Evolutionary conservation across 2,329 filamentous ascomycete genomes (phyloP).

Genomic region (Grosmannia serpens): DNA sequence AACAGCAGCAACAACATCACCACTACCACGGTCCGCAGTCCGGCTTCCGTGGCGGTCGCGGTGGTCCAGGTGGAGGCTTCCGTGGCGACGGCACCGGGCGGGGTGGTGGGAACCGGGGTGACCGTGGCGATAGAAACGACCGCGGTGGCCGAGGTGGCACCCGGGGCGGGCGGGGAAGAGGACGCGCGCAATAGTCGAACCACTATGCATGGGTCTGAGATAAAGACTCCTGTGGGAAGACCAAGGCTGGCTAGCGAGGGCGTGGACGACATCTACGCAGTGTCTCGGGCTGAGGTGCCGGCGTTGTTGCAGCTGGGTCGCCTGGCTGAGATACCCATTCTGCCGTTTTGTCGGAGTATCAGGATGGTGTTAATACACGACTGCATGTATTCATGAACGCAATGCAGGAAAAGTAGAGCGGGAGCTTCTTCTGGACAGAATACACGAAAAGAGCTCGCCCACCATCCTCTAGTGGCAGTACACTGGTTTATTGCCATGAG

Average conservation of each 20-base stretch:
- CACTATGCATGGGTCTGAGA: background rate
- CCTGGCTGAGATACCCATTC: background rate
- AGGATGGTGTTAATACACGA: background rate
- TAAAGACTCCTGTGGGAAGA: background rate
- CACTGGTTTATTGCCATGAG: too few relatives aligned
- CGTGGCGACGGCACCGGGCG: constrained; percentile 45
- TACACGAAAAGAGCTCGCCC: too few relatives aligned
- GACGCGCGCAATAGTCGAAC: constrained; percentile 13
- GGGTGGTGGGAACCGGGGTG: constrained; percentile 31
- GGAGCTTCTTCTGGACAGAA: background rate
- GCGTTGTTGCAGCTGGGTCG: background rate
- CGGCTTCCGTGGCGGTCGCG: constrained; percentile 53
- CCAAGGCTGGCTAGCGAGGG: background rate
- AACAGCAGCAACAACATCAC: constrained; percentile 10
- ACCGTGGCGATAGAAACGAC: constrained; percentile 39
- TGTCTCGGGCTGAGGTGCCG: background rate
- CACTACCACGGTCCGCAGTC: constrained; percentile 21
- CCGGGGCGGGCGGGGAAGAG: constrained; percentile 39
- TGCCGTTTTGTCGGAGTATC: background rate
- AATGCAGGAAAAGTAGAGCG: background rate
- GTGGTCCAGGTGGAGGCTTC: constrained; percentile 41
- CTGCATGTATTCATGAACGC: background rate
- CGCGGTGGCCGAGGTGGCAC: constrained; percentile 43
- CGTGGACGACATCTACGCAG: background rate
- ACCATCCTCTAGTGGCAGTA: too few relatives aligned